phyloP scores from a whole-genome alignment of 306 rosid genomes.

The Acacia confusa region DNA sequence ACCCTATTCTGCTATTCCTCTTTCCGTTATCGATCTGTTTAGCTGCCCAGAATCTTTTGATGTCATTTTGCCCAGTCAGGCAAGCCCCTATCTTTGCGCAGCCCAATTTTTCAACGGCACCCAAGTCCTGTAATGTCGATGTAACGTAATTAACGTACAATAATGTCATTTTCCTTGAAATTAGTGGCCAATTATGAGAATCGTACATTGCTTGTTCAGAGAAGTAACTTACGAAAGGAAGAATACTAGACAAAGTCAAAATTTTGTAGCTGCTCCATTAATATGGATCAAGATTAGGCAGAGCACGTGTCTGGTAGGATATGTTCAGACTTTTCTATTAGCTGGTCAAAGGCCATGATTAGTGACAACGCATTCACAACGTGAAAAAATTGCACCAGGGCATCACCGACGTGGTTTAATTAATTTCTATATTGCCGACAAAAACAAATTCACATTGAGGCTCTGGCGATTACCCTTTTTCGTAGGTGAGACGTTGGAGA shows the following conservation, averaged over 20 bases:
- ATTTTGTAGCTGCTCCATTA: conserved; percentile 26
- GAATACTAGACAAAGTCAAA: conserved; percentile 45
- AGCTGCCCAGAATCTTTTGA: neutral
- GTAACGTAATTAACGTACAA: neutral
- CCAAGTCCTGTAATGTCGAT: neutral
- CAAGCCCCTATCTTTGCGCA: conserved; percentile 21
- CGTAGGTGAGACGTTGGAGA: neutral
- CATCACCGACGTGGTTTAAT: conserved; percentile 32
- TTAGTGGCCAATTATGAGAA: neutral
- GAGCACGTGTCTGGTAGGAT: conserved; percentile 48
- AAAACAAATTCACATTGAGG: conserved; percentile 15
- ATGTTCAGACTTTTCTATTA: conserved; percentile 26
- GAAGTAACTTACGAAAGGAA: conserved; percentile 30
- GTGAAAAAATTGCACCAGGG: neutral
- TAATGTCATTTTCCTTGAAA: conserved; percentile 11
- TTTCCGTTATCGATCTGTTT: neutral
- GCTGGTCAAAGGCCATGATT: conserved; percentile 35
- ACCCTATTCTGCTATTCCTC: neutral
- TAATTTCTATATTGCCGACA: conserved; percentile 3
- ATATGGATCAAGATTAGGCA: conserved; percentile 36
- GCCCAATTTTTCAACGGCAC: neutral
- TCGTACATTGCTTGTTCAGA: conserved; percentile 18
- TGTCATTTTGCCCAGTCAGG: neutral
- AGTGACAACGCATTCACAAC: conserved; percentile 4
- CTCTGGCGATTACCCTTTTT: neutral